A percentile compares a stretch with the other conserved stretches of the same genome.
These are phyloP conservation scores for Prinsepia uniflora DNA, from an alignment of 306 rosid species.

Conservation along the genomic window DNA sequence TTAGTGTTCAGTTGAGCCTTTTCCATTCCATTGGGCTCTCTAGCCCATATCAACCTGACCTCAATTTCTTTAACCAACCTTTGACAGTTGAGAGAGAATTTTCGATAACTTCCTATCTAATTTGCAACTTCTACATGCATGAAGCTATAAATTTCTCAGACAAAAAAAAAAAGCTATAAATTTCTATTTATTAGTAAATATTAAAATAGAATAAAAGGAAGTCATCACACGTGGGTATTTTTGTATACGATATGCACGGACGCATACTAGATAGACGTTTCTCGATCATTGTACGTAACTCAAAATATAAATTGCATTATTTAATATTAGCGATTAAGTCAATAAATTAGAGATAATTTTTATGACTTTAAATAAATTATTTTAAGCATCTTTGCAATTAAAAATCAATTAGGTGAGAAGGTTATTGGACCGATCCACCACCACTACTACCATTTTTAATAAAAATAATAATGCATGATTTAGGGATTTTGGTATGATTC, in stretches of 20 bases:
- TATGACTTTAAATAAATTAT: not conserved
- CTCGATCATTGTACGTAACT: constrained; percentile 11
- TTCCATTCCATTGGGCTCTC: no score
- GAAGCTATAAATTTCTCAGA: not conserved
- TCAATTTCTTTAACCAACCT: no score
- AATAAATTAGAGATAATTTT: not conserved
- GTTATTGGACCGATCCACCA: constrained; percentile 21
- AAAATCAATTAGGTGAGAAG: constrained; percentile 10
- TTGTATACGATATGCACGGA: constrained; percentile 13
- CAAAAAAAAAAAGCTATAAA: not conserved
- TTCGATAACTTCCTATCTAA: no score
- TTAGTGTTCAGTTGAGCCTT: no score
- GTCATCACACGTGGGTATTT: not conserved
- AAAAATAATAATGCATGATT: not conserved
- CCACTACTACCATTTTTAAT: not conserved
- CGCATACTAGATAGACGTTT: not conserved
- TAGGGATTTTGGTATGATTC: not conserved
- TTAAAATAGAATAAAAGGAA: not conserved
- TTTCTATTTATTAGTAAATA: not conserved
- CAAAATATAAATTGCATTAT: not conserved
- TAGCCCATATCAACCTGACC: no score
- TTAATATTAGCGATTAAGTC: constrained; percentile 6
- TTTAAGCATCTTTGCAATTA: constrained; percentile 24
- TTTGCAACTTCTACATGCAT: not conserved
- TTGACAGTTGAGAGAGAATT: no score